phyloP scores from a whole-genome alignment of 371 early-diverging fungal species.

The Dichotomocladium elegans region DNA sequence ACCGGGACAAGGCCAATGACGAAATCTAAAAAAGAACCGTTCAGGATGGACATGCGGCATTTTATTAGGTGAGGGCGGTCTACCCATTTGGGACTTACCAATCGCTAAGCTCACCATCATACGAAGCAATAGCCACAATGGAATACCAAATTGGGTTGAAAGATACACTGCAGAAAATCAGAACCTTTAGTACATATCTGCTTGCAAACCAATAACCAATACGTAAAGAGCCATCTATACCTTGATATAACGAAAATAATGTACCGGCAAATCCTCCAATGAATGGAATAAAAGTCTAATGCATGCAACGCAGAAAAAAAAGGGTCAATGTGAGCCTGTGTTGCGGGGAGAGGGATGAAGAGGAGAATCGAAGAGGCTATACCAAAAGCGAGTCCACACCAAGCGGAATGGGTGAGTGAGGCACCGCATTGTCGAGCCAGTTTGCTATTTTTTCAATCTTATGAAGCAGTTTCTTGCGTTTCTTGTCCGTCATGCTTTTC shows the following conservation, averaged over 20 bases:
- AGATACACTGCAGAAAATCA: conserved; percentile 33
- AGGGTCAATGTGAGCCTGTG: no score
- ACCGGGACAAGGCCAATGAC: conserved; percentile 33
- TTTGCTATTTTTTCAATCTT: conserved; percentile 23
- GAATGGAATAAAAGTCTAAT: conserved; percentile 38
- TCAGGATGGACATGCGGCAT: not conserved
- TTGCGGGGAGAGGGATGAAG: not conserved
- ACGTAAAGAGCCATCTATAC: no score
- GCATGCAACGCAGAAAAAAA: not conserved
- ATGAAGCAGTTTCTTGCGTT: conserved; percentile 20
- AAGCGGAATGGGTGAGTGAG: conserved; percentile 42
- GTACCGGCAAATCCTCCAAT: conserved; percentile 31
- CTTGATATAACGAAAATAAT: conserved; percentile 28
- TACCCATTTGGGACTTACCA: no score
- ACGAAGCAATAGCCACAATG: conserved; percentile 37
- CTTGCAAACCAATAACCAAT: no score
- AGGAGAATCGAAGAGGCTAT: conserved; percentile 1
- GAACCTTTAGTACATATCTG: no score
- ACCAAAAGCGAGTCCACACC: conserved; percentile 41
- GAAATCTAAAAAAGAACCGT: conserved; percentile 10
- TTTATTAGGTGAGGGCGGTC: not conserved
- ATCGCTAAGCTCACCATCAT: conserved; percentile 33
- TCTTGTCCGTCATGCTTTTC: conserved; percentile 14
- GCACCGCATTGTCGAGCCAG: conserved; percentile 42
- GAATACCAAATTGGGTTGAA: conserved; percentile 37